Evolutionary conservation across 345 rosid species (phyloP), one percentile per base, ranked within the genome.

Genomic region (Populus davidiana): DNA sequence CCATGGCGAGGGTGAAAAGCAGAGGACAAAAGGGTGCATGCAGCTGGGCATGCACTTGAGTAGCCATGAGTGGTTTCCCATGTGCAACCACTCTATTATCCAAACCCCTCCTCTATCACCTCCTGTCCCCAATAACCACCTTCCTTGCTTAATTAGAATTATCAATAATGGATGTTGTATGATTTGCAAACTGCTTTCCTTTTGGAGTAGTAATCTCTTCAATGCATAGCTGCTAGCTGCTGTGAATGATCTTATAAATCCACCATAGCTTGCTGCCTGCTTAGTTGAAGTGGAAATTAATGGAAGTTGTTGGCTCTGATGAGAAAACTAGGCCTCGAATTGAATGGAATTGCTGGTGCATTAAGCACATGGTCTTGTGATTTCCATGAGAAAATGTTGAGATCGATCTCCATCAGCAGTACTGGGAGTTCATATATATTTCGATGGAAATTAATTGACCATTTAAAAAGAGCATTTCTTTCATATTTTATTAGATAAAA

Each of bases 21-120:
- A 56, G 54, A 81, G 80, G 87, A 76, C 76, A 81, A 72, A 74
- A 69, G 80, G 79, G 56, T 77, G 85, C 82, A 81, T 80, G 83
- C 73, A 84, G 36, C 36, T 33, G 77, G 80, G 17, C 35, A 38
- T 70, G 78, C 86, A 86, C 87, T 91, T 61, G 89, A 91, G 89
- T 90, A 78, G 68, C 81, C 83, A 88, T 90, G 66, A 89, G 81
- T 88, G 87, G 80, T 81, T 86, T 80, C 76, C 91, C 94, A 88
- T 89, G 90, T 91, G 93, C 87, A 81, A 73, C 85, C 85, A 78
- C 8, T 78, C 81, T 76, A 72, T 72, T 47, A 65, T 62, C 61
- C 72, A 31, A 54, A 17, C 65, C 41, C 61, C 33, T 33, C 69
- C 21, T 61, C 72, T 18, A 59, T 62, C 68, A 52, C 64, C 68